Evolutionary conservation across 2,329 filamentous ascomycete species (phyloP).

Genomic region (Ilyonectria mors-panacis): DNA sequence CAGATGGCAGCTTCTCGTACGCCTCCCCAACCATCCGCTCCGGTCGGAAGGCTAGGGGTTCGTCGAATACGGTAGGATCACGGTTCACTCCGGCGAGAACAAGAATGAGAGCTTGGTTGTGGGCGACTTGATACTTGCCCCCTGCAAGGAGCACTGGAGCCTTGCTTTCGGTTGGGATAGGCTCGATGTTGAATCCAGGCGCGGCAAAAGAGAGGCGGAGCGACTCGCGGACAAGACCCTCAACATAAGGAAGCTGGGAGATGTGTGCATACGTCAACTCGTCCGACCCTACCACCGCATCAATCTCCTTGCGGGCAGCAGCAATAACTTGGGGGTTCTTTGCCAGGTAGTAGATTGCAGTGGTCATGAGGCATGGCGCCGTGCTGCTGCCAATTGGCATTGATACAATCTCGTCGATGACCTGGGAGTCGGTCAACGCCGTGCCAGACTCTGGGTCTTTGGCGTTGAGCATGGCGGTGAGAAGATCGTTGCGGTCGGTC

Average conservation of each 20-base stretch:
- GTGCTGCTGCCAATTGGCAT: constrained; percentile 74
- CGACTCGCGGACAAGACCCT: constrained; percentile 68
- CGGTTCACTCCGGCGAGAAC: constrained; percentile 66
- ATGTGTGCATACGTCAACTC: constrained; percentile 65
- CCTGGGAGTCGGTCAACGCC: constrained; percentile 69
- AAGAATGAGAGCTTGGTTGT: constrained; percentile 65
- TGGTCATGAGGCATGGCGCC: constrained; percentile 61
- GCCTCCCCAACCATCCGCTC: constrained; percentile 65
- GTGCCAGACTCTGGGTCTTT: constrained; percentile 74
- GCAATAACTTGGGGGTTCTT: constrained; percentile 65
- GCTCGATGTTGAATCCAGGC: constrained; percentile 70
- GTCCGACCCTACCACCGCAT: constrained; percentile 63
- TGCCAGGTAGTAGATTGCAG: constrained; percentile 65
- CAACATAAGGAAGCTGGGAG: constrained; percentile 66
- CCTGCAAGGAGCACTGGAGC: constrained; percentile 62
- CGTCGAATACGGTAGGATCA: constrained; percentile 63
- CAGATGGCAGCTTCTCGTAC: constrained; percentile 60
- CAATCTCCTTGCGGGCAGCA: constrained; percentile 68
- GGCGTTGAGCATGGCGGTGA: constrained; percentile 71
- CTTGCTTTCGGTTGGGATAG: constrained; percentile 56
- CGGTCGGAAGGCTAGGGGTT: constrained; percentile 61
- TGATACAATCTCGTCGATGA: constrained; percentile 78
- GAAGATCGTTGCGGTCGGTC: constrained; percentile 70
- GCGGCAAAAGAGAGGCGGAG: constrained; percentile 69
- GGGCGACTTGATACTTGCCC: constrained; percentile 64